These are phyloP conservation scores for Syzygium jambos DNA, from an alignment of 345 rosid species.

Conservation along the genomic window DNA sequence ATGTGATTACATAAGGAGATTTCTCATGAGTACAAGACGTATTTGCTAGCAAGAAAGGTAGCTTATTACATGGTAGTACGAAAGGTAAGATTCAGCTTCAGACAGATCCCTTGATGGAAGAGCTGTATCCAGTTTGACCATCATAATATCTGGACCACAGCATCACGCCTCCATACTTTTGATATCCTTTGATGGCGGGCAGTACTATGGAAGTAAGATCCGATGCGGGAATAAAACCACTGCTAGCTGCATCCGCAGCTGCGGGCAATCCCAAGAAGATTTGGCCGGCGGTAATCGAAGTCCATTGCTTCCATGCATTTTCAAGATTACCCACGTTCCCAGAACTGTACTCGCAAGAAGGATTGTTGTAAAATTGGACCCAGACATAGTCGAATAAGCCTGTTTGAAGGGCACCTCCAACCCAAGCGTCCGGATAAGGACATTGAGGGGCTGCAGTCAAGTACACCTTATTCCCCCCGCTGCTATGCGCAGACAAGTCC, in stretches of 20 bases:
- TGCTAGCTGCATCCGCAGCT: not conserved
- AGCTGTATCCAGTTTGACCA: conserved; percentile 5
- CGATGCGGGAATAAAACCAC: conserved; percentile 10
- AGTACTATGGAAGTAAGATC: conserved; percentile 9
- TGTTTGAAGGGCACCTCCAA: conserved; percentile 11
- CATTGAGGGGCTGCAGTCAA: conserved; percentile 17
- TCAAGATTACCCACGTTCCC: not conserved
- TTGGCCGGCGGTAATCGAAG: not conserved
- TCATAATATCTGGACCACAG: conserved; percentile 20
- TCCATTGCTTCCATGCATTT: conserved; percentile 19
- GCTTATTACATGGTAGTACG: too few species aligned
- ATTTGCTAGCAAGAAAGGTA: not conserved
- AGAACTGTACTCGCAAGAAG: conserved; percentile 9
- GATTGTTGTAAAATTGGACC: conserved; percentile 24
- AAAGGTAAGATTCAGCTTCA: not conserved
- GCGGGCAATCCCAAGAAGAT: conserved; percentile 23
- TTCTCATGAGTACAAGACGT: not conserved
- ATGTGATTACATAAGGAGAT: not conserved
- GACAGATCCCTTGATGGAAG: conserved; percentile 8
- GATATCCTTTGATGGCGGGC: conserved; percentile 5
- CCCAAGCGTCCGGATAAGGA: conserved; percentile 11
- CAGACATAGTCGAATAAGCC: conserved; percentile 15
- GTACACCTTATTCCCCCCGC: conserved; percentile 16
- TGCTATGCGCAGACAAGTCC: conserved; percentile 9
- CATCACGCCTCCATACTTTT: conserved; percentile 23